phyloP scores from a whole-genome alignment of 2,329 filamentous ascomycete genomes.

The Colletotrichum sp. region DNA sequence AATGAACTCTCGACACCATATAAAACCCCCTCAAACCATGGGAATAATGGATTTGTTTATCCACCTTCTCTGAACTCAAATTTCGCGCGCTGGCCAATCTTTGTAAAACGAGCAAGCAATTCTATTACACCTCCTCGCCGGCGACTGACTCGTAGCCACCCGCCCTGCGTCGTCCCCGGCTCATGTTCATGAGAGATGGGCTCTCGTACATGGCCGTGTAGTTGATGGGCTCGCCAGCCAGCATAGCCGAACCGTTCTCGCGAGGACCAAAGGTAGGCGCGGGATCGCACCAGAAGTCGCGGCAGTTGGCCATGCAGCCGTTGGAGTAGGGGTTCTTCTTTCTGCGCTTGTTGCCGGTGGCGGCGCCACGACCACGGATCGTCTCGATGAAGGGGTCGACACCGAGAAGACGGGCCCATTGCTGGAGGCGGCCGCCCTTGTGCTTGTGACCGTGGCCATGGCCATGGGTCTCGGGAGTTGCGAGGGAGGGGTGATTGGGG shows the following conservation, averaged over 20 bases:
- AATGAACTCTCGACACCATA: neutral
- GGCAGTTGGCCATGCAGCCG: constrained; percentile 87
- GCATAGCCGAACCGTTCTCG: constrained; percentile 74
- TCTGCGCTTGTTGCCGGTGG: constrained; percentile 58
- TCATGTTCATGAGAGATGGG: constrained; percentile 69
- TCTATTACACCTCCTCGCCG: constrained; percentile 57
- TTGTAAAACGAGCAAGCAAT: neutral
- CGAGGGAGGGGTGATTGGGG: constrained; percentile 68
- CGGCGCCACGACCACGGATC: constrained; percentile 81
- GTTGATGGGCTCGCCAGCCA: constrained; percentile 82
- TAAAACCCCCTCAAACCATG: neutral
- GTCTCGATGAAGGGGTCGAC: constrained; percentile 95
- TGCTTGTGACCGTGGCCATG: constrained; percentile 55
- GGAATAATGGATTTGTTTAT: neutral
- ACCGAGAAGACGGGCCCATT: constrained; percentile 85
- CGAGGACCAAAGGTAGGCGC: constrained; percentile 79
- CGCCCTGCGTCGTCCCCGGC: constrained; percentile 49
- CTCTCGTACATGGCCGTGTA: constrained; percentile 91
- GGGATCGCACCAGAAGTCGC: constrained; percentile 95
- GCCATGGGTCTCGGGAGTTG: constrained; percentile 48
- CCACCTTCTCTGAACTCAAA: neutral
- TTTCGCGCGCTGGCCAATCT: neutral
- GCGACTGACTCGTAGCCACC: constrained; percentile 70
- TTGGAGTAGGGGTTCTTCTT: constrained; percentile 84
- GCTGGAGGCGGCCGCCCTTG: constrained; percentile 71